These are phyloP conservation scores for Pilobolus umbonatus DNA, from an alignment of 192 early-diverging fungal species.

Conservation along the genomic window DNA sequence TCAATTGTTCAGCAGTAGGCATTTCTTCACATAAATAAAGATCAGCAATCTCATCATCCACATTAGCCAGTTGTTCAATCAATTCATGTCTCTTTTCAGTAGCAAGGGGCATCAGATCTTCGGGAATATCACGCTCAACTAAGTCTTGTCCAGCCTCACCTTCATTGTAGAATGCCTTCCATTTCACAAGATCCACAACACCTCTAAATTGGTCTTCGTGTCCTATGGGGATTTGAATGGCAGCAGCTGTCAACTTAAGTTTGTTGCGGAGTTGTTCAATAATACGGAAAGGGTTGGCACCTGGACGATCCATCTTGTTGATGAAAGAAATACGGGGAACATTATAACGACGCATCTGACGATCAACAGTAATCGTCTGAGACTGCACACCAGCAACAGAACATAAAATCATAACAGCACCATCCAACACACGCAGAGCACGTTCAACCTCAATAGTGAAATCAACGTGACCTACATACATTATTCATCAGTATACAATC, in stretches of 20 bases:
- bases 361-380: constrained; percentile 86
- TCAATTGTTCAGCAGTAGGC: constrained; percentile 64
- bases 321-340: constrained; percentile 85
- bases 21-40: constrained; percentile 73
- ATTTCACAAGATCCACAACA: constrained; percentile 85
- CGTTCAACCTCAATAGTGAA: constrained; percentile 90
- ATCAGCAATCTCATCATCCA: constrained; percentile 80
- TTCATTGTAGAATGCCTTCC: constrained; percentile 87
- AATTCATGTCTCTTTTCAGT: constrained; percentile 70
- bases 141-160: constrained; percentile 80
- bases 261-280: constrained; percentile 78
- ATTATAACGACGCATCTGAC: constrained; percentile 86
- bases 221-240: constrained; percentile 83
- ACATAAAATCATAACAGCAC: constrained; percentile 80
- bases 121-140: constrained; percentile 67
- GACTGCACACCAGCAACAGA: constrained; percentile 83
- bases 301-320: constrained; percentile 89
- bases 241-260: constrained; percentile 72
- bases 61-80: constrained; percentile 72
- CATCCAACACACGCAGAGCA: constrained; percentile 81
- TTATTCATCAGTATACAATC: not conserved
- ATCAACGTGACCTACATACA: constrained; percentile 69
- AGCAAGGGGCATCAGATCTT: constrained; percentile 55
- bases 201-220: constrained; percentile 83
- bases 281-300: constrained; percentile 77